These are phyloP conservation scores for Phialophora tarda DNA, from an alignment of 2,329 filamentous ascomycete genomes.

Conservation along the genomic window DNA sequence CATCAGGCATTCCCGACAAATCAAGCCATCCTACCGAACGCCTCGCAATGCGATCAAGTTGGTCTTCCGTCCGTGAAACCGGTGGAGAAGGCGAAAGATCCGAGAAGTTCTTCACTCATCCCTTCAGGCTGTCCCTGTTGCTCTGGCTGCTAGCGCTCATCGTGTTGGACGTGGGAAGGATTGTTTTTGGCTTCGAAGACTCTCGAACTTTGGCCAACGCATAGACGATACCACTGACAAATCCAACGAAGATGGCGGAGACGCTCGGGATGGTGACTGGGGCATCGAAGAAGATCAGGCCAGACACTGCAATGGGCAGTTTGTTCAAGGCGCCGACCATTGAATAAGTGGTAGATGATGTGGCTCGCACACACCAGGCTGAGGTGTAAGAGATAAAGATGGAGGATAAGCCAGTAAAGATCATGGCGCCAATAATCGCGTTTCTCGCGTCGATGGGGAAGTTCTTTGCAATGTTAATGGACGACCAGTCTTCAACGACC, in stretches of 20 bases:
- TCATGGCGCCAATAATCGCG: slow-evolving; percentile 81
- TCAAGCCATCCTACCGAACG: slow-evolving; percentile 4
- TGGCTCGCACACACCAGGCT: slow-evolving; percentile 97
- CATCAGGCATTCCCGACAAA: background rate
- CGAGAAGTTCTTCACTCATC: slow-evolving; percentile 48
- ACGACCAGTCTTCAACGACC: slow-evolving; percentile 89
- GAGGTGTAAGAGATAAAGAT: slow-evolving; percentile 99
- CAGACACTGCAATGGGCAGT: slow-evolving; percentile 89
- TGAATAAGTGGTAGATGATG: slow-evolving; percentile 95
- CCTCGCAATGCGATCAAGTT: slow-evolving; percentile 22
- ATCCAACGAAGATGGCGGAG: slow-evolving; percentile 87
- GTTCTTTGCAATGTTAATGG: slow-evolving; percentile 79
- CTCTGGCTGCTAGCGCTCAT: slow-evolving; percentile 93
- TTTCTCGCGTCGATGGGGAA: slow-evolving; percentile 85
- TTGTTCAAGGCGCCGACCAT: slow-evolving; percentile 99
- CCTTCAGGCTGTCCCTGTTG: slow-evolving; percentile 82
- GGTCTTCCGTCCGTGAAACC: slow-evolving; percentile 3
- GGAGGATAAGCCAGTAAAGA: slow-evolving; percentile 88
- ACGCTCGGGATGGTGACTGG: slow-evolving; percentile 91
- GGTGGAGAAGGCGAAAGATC: background rate
- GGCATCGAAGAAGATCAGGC: slow-evolving; percentile 92
- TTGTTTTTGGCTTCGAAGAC: slow-evolving; percentile 67
- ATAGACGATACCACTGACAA: slow-evolving; percentile 90
- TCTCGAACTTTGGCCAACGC: slow-evolving; percentile 85
- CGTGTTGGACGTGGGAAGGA: slow-evolving; percentile 71